phyloP scores from a whole-genome alignment of 352 stramenopile species.

The Globisporangium apiculatum region DNA sequence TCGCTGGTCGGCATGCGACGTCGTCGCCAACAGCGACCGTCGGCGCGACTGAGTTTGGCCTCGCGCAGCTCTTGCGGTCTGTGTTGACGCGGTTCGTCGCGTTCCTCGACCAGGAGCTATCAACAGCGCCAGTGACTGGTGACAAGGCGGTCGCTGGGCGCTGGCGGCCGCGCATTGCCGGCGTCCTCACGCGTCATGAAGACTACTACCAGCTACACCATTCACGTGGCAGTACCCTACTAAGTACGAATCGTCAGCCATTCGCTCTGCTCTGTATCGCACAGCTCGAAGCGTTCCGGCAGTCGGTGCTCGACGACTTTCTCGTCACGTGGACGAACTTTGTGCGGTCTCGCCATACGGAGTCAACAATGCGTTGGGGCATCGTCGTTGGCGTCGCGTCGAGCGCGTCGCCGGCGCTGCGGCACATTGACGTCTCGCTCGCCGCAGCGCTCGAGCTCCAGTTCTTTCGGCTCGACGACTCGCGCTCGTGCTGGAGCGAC shows the following conservation, averaged over 20 bases:
- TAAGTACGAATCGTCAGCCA: constrained; percentile 2
- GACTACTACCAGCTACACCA: constrained; percentile 26
- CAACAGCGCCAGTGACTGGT: too few species aligned
- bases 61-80: constrained; percentile 43
- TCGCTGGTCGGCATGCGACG: neutral
- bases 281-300: constrained; percentile 56
- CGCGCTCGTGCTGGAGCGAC: constrained; percentile 65
- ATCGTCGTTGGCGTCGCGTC: constrained; percentile 70
- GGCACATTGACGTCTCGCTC: constrained; percentile 50
- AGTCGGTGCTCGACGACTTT: constrained; percentile 57
- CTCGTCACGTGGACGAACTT: constrained; percentile 67
- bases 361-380: constrained; percentile 19
- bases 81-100: constrained; percentile 23
- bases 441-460: constrained; percentile 54
- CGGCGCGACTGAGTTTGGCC: constrained; percentile 32
- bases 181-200: constrained; percentile 22
- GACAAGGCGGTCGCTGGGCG: constrained; percentile 8
- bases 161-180: constrained; percentile 15
- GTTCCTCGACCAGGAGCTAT: constrained; percentile 9
- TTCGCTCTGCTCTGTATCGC: constrained; percentile 74
- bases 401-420: constrained; percentile 51
- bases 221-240: neutral
- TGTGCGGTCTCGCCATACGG: neutral
- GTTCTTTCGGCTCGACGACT: constrained; percentile 76
- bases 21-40: constrained; percentile 13